Base-by-base conservation (phyloP, 2,329 filamentous ascomycete genomes). In the Nigrospora osmanthi region DNA sequence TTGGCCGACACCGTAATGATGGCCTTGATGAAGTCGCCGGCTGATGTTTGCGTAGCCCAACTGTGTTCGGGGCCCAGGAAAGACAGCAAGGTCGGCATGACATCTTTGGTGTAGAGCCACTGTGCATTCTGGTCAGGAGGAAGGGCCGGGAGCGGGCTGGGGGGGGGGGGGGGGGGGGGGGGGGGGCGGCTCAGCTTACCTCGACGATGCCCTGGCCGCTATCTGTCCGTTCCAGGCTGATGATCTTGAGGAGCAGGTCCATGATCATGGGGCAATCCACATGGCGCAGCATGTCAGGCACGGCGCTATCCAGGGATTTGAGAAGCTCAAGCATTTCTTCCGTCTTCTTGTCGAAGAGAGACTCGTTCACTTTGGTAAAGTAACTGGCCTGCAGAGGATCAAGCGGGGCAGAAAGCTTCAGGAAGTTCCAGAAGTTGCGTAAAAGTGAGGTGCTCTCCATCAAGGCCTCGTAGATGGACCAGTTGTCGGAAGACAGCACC, bases 1-100 rank as follows among this genome's bases (percentile, higher is more conserved):
- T 98, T 98, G 49, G 93, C 93, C 2, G 93, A 97, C 47, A 98
- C 96, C 23, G 93, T 98, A 54, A 98, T 97, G 60, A 98, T 96
- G 36, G 93, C 93, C 65, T 98, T 98, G 57, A 98, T 78, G 55
- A 98, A 98, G 61, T 98, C 93, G 37, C 93, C 93, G 1, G 93
- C 93, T 0, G 93, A 94, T 0, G 93, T 97, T 64, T 98, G 93
- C 2, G 93, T 94, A 1, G 91, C 87, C 63, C 89, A 88, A 51
- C 83, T 86, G 59, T 94, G 83, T 49, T 94, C 82, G 1, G 89
- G 83, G 2, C 87, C 85, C 17, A 98, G 79, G 63, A 90, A 96
- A 6, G 87, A 86, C 2, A 98, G 78, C 3, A 98, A 75, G 4
- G 80, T 85, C 0, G 91, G 89, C 53, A 98, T 89, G 28, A 98